phyloP scores from a whole-genome alignment of 768 basidiomycete genomes.

The Solioccasus polychromus region DNA sequence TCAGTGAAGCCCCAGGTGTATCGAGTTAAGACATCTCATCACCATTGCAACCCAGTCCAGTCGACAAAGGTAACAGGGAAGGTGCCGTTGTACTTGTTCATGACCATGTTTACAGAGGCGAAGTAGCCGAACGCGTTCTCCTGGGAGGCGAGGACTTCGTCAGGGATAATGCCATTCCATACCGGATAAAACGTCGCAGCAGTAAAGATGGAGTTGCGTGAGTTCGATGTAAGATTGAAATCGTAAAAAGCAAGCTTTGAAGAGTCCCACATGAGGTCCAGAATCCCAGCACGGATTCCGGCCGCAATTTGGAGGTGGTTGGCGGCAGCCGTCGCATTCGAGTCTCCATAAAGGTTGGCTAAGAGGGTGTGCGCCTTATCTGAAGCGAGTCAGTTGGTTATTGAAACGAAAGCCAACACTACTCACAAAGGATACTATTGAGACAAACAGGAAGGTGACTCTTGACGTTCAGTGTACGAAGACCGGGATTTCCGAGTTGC shows the following conservation, averaged over 20 bases:
- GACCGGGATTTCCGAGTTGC: conserved; percentile 45
- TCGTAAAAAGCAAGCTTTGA: conserved; percentile 88
- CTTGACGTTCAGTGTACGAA: conserved; percentile 70
- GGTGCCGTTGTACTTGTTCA: conserved; percentile 87
- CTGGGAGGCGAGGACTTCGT: conserved; percentile 55
- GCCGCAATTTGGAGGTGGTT: conserved; percentile 57
- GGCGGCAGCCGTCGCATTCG: conserved; percentile 41
- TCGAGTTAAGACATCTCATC: too few relatives aligned
- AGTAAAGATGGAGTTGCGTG: conserved; percentile 65
- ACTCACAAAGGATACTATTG: conserved; percentile 82
- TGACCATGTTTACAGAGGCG: conserved; percentile 68
- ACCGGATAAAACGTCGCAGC: conserved; percentile 79
- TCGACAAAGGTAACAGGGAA: conserved; percentile 76
- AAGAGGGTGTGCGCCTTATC: conserved; percentile 64
- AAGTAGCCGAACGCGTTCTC: conserved; percentile 71
- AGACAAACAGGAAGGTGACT: conserved; percentile 72
- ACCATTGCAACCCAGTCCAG: conserved; percentile 79
- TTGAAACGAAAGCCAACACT: background rate
- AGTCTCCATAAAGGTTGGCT: conserved; percentile 55
- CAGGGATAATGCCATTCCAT: conserved; percentile 84
- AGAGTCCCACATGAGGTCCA: conserved; percentile 87
- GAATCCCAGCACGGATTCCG: conserved; percentile 60
- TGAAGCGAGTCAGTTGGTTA: conserved; percentile 24
- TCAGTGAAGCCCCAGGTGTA: too few relatives aligned
- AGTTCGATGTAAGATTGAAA: conserved; percentile 71